These are phyloP conservation scores for Apocynum venetum DNA, from an alignment of 257 asterid genomes.

Conservation along the genomic window DNA sequence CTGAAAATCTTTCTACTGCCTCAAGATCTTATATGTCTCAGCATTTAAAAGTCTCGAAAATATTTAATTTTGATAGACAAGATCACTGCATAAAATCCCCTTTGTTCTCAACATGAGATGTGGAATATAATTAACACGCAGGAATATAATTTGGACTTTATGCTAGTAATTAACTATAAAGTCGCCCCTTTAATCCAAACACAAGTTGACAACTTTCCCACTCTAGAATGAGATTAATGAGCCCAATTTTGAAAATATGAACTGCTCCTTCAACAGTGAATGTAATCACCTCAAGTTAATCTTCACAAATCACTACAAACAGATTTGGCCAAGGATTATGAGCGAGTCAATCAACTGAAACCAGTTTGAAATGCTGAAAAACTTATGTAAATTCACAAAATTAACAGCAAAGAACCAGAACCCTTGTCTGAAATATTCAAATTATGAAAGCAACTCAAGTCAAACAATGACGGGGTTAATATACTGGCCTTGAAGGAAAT, in stretches of 20 bases:
- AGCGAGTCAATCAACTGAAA: background rate
- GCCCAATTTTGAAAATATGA: too few relatives aligned
- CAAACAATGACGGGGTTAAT: background rate
- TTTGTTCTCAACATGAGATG: background rate
- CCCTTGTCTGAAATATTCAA: background rate
- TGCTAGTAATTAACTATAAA: background rate
- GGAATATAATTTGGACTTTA: background rate
- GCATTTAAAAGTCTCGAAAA: background rate
- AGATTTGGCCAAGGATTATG: background rate
- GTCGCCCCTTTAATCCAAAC: too few relatives aligned
- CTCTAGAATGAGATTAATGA: background rate
- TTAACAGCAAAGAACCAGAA: background rate
- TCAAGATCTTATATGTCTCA: background rate
- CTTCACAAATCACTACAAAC: background rate
- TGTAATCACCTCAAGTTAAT: background rate
- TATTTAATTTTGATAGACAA: background rate
- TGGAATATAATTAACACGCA: too few relatives aligned
- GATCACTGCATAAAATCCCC: background rate
- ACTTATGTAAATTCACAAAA: background rate
- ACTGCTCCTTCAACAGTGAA: background rate
- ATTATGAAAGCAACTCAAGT: background rate
- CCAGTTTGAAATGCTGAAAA: background rate
- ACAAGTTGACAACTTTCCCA: background rate
- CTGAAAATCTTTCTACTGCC: background rate
- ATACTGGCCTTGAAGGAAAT: background rate